phyloP scores from a whole-genome alignment of 148 eudicot species.

The Chenopodium berlandieri region DNA sequence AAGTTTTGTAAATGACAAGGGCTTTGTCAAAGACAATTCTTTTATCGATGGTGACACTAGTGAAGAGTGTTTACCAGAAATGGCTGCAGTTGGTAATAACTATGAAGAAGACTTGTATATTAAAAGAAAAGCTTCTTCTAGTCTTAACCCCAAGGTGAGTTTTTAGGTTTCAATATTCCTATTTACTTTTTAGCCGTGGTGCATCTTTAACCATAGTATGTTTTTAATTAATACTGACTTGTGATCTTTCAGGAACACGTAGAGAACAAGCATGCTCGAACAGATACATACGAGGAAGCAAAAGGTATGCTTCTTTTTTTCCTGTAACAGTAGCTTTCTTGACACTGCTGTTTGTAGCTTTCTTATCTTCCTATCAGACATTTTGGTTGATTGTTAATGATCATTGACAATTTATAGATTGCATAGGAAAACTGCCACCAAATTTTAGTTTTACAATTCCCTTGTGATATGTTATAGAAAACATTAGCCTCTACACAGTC shows the following conservation, averaged over 20 bases:
- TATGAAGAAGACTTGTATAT: constrained; percentile 21
- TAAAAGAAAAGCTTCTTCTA: constrained; percentile 61
- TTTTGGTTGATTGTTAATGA: neutral
- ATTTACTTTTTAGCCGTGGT: neutral
- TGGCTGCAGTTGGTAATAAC: constrained; percentile 19
- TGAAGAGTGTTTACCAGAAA: constrained; percentile 29
- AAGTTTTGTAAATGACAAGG: constrained; percentile 17
- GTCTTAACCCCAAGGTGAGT: constrained; percentile 39
- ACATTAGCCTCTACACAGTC: no score
- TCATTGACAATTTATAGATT: neutral
- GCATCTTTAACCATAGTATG: neutral
- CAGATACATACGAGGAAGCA: constrained; percentile 23
- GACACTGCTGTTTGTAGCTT: constrained; percentile 2
- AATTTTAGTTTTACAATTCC: no score
- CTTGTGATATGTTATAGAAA: no score
- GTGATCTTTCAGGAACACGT: constrained; percentile 38
- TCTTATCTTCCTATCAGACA: constrained; percentile 8
- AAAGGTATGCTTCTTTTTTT: constrained; percentile 12
- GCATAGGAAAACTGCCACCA: no score
- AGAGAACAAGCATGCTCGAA: constrained; percentile 36
- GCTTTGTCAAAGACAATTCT: constrained; percentile 18
- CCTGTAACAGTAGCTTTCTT: neutral
- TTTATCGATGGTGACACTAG: constrained; percentile 8
- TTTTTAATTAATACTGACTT: neutral
- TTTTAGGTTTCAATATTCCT: neutral